Percentiles rank a stretch among this genome's conserved stretches.
phyloP scores from a whole-genome alignment of 139 green algal species.

The Chlamydomonas eustigma region DNA sequence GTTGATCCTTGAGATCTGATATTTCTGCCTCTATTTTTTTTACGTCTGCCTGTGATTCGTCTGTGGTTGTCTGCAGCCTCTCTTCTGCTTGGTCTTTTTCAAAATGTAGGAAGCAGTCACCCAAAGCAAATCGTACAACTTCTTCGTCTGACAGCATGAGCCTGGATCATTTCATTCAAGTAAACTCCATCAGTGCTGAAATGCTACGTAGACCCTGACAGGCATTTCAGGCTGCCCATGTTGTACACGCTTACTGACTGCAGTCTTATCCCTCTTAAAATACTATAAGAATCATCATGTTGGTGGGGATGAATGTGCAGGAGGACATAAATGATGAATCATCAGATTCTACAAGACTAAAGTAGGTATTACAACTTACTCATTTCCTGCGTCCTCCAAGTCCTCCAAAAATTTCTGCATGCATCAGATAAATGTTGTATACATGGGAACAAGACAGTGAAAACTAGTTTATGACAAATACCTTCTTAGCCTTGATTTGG shows the following conservation, averaged over 20 bases:
- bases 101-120: slow-evolving; percentile 46
- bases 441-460: neutral
- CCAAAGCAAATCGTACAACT: slow-evolving; percentile 30
- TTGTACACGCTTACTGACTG: no score
- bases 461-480: neutral
- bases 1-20: slow-evolving; percentile 13
- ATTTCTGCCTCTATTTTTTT: slow-evolving; percentile 19
- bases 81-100: slow-evolving; percentile 42
- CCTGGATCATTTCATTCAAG: no score
- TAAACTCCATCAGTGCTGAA: no score
- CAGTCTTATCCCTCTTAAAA: no score
- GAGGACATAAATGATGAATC: no score
- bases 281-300: no score
- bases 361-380: no score
- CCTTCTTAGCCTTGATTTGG: slow-evolving; percentile 33
- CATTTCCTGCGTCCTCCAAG: slow-evolving; percentile 41
- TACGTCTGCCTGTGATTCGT: slow-evolving; percentile 19
- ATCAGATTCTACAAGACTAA: no score
- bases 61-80: slow-evolving; percentile 20
- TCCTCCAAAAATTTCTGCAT: slow-evolving; percentile 39
- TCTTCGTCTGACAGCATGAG: slow-evolving; percentile 48
- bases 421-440: neutral
- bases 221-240: no score
- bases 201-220: no score
- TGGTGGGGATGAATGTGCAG: no score